Evolutionary conservation across 2,329 filamentous ascomycete species (phyloP), one percentile per base, ranked within the genome.

Genomic region (Diplodia intermedia): DNA sequence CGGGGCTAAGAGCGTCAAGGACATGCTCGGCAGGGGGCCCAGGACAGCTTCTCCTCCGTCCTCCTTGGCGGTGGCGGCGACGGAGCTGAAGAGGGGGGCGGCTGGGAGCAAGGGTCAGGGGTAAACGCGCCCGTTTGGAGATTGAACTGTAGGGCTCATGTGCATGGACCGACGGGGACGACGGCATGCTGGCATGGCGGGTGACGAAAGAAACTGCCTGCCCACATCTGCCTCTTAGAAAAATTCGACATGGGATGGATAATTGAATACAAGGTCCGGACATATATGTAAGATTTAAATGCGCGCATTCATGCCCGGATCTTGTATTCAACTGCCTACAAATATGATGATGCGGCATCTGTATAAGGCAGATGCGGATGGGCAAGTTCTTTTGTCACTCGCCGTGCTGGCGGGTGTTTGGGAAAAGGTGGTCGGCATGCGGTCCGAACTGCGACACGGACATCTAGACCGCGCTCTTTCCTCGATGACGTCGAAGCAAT

Each of bases 1-100:
- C 12, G 61, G 61, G 4, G 36, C 20, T 15, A 53, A 52, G 47
- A 40, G 47, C n/a, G 8, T 65, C 14, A 29, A 12, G 33, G 61
- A 31, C 3, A 18, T 65, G 47, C 26, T 65, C 12, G 61, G 61
- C 4, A 38, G 61, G 36, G 61, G 61, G 6, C 61, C 61, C 14
- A 18, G n/a, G 43, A 12, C 26, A 4, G 56, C 15, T 9, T 29
- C 56, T 14, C 31, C 23, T 31, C 6, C 57, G 31, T 38, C 23
- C 36, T 47, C 36, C 4, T 60, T 20, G 12, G 9, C 12, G 36
- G 3, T 18, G 14, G 15, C 29, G 18, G 53, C 18, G 23, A n/a
- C 15, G 14, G 14, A 29, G 20, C 20, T 29, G 36, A 47, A 9
- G 14, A n/a, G 26, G 36, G 31, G 23, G 55, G 15, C 15, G 14